Percentiles rank a stretch among this genome's conserved stretches.
Conservation (phyloP, 169 alveolate species). For the Besnoitia besnoiti region DNA sequence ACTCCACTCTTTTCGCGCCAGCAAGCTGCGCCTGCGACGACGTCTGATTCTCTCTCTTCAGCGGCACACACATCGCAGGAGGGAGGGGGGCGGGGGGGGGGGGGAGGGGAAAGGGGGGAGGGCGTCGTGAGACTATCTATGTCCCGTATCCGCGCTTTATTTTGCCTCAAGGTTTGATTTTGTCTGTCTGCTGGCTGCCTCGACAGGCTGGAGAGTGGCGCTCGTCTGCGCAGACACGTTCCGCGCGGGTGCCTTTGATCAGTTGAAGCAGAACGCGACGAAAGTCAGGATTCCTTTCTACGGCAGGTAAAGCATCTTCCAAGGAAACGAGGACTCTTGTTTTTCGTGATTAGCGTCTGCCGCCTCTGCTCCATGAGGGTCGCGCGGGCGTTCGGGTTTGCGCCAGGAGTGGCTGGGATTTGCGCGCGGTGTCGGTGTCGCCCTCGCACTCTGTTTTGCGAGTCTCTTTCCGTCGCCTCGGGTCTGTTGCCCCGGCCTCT, state of each 20-base stretch:
- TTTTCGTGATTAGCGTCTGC: too few relatives aligned
- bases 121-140: too few relatives aligned
- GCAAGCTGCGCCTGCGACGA: too few relatives aligned
- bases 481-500: background rate
- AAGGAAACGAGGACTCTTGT: background rate
- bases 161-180: too few relatives aligned
- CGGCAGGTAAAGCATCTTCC: constrained; percentile 83
- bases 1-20: too few relatives aligned
- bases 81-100: too few relatives aligned
- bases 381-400: too few relatives aligned
- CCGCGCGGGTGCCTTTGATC: constrained; percentile 99
- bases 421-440: background rate
- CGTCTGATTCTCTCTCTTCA: too few relatives aligned
- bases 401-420: too few relatives aligned
- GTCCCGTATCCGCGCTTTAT: background rate
- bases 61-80: too few relatives aligned
- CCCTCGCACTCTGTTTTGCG: background rate
- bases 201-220: constrained; percentile 96
- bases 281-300: constrained; percentile 97
- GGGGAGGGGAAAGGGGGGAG: too few relatives aligned
- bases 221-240: constrained; percentile 99
- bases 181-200: background rate
- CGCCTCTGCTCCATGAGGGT: too few relatives aligned
- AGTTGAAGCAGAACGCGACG: constrained; percentile 99
- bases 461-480: background rate